phyloP scores from a whole-genome alignment of 306 rosid species.

The Coriaria nepalensis region DNA sequence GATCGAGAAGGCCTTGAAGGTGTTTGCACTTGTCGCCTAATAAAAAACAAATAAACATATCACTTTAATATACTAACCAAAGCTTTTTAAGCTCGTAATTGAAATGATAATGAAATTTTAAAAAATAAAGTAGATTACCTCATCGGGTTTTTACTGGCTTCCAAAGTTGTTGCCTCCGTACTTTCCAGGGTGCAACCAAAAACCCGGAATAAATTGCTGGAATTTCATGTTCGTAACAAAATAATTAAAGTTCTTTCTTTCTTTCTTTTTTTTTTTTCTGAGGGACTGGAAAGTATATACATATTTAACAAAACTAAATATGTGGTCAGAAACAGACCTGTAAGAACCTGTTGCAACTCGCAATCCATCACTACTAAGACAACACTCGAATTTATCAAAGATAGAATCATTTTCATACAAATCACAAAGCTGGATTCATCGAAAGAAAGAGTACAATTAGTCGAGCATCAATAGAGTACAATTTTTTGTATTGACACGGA shows the following conservation, averaged over 20 bases:
- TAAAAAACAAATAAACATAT: slow-evolving; percentile 5
- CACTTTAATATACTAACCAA: no score
- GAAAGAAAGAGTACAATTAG: slow-evolving; percentile 6
- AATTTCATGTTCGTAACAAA: slow-evolving; percentile 11
- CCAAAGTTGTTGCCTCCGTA: slow-evolving; percentile 75
- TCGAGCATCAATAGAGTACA: neutral
- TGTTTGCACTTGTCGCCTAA: slow-evolving; percentile 91
- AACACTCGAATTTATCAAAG: slow-evolving; percentile 95
- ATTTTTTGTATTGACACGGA: slow-evolving; percentile 4
- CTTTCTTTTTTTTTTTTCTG: no score
- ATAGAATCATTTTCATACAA: slow-evolving; percentile 93
- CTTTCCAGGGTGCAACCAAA: slow-evolving; percentile 67
- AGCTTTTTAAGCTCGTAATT: no score
- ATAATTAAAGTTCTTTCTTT: neutral
- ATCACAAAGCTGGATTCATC: slow-evolving; percentile 74
- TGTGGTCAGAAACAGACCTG: slow-evolving; percentile 37
- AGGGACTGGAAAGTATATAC: neutral
- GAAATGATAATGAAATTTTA: no score
- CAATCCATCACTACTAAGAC: slow-evolving; percentile 84
- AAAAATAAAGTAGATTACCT: no score
- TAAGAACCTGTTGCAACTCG: slow-evolving; percentile 93
- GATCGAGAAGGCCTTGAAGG: slow-evolving; percentile 94
- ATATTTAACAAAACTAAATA: neutral
- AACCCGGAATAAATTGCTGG: slow-evolving; percentile 96
- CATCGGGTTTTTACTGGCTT: slow-evolving; percentile 97